phyloP scores from a whole-genome alignment of 768 basidiomycete genomes.

The Mycena sanguinolenta region DNA sequence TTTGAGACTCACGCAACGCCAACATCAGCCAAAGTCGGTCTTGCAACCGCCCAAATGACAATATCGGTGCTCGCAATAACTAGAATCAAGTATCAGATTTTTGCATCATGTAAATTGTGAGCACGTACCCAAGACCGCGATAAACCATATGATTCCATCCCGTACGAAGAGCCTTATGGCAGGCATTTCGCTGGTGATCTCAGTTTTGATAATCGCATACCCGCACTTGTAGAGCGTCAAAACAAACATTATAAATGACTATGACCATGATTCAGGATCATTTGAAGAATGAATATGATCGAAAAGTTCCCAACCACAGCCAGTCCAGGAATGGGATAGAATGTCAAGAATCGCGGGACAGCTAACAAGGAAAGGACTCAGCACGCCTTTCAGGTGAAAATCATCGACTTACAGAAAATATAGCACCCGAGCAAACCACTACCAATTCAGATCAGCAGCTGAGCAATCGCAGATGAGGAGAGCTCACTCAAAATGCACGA shows the following conservation, averaged over 20 bases:
- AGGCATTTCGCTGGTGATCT: neutral
- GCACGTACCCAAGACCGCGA: neutral
- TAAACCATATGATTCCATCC: neutral
- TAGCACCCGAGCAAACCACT: conserved; percentile 1
- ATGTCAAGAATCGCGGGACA: neutral
- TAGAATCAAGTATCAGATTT: neutral
- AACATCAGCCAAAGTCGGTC: neutral
- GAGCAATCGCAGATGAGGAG: neutral
- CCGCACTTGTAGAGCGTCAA: conserved; percentile 4
- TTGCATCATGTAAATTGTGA: neutral
- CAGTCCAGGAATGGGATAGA: neutral
- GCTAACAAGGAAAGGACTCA: neutral
- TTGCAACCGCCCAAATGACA: neutral
- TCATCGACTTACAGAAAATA: neutral
- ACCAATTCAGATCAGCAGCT: neutral
- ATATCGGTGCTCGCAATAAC: neutral
- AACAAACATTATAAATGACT: neutral
- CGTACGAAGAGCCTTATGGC: neutral
- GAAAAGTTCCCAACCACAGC: neutral
- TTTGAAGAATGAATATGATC: neutral
- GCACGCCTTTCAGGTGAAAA: neutral
- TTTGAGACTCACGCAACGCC: neutral
- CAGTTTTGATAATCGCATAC: neutral
- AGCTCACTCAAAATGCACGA: neutral
- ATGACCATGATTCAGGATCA: too few species aligned